These are phyloP conservation scores for Pleurotus platypus DNA, from an alignment of 768 basidiomycete species.

Conservation along the genomic window DNA sequence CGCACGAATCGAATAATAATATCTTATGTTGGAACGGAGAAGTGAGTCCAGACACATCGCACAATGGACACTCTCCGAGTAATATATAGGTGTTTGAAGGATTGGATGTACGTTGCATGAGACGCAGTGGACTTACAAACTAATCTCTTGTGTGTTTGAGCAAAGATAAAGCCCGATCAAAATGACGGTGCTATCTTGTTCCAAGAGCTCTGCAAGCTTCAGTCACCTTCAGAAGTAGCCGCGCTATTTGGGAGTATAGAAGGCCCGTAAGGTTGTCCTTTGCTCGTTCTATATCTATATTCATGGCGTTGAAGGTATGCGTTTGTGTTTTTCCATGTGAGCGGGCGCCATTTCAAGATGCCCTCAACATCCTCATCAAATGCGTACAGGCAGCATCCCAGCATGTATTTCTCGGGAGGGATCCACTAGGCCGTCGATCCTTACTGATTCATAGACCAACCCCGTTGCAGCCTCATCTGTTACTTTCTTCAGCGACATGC, in stretches of 20 bases:
- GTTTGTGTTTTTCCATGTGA: constrained; percentile 74
- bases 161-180: constrained; percentile 53
- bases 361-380: not conserved
- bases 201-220: constrained; percentile 24
- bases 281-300: not conserved
- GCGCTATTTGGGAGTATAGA: constrained; percentile 60
- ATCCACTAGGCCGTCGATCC: constrained; percentile 86
- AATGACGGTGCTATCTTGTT: constrained; percentile 70
- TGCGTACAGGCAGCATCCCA: constrained; percentile 33
- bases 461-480: constrained; percentile 41
- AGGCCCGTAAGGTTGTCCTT: constrained; percentile 64
- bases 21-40: constrained; percentile 88
- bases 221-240: constrained; percentile 39
- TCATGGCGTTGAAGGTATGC: constrained; percentile 54
- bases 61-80: not conserved
- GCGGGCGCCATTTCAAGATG: constrained; percentile 13
- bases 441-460: constrained; percentile 67
- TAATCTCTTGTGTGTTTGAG: not conserved
- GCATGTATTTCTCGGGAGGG: constrained; percentile 69
- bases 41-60: constrained; percentile 30
- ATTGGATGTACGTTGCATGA: constrained; percentile 47
- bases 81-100: constrained; percentile 66
- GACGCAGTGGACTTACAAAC: not conserved
- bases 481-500: constrained; percentile 64
- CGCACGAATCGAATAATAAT: constrained; percentile 55